Percentiles rank a stretch among this genome's conserved stretches.
Evolutionary conservation across 1,284 basidiomycete genomes (phyloP).

Genomic region (Fistulina hepatica): DNA sequence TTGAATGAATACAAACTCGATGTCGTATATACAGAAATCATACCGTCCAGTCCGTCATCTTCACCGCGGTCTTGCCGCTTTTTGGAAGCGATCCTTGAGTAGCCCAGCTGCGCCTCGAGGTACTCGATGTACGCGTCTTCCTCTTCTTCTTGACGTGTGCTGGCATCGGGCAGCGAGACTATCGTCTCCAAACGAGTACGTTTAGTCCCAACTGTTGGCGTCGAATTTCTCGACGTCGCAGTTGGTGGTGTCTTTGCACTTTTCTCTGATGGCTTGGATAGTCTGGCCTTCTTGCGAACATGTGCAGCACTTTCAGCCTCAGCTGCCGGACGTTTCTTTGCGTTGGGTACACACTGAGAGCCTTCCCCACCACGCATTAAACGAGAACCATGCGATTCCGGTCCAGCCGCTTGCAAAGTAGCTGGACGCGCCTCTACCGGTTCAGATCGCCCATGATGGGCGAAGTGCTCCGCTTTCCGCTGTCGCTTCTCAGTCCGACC

Average conservation of each 20-base stretch:
- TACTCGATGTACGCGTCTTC: conserved; percentile 74
- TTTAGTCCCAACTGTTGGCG: conserved; percentile 5
- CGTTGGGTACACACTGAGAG: no score
- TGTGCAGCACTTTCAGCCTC: conserved; percentile 2
- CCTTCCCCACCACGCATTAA: no score
- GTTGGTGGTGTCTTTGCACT: conserved; percentile 1
- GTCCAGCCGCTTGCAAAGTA: conserved; percentile 10
- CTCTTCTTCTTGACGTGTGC: conserved; percentile 34
- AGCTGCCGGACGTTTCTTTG: no score
- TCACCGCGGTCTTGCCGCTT: conserved; percentile 33
- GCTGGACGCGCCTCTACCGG: conserved; percentile 37
- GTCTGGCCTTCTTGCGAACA: no score
- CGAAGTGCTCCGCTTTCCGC: conserved; percentile 46
- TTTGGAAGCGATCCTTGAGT: conserved; percentile 30
- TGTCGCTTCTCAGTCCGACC: conserved; percentile 46
- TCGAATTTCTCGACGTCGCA: conserved; percentile 8
- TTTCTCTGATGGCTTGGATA: conserved; percentile 4
- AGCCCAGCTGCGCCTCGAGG: conserved; percentile 63
- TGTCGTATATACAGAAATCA: conserved; percentile 11
- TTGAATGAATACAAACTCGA: conserved; percentile 2
- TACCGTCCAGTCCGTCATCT: conserved; percentile 55
- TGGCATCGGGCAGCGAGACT: conserved; percentile 13
- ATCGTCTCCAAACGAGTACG: conserved; percentile 28
- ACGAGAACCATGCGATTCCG: no score
- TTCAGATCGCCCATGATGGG: conserved; percentile 19